These are phyloP conservation scores for Syzygium aromaticum DNA, from an alignment of 345 rosid genomes.

Conservation along the genomic window DNA sequence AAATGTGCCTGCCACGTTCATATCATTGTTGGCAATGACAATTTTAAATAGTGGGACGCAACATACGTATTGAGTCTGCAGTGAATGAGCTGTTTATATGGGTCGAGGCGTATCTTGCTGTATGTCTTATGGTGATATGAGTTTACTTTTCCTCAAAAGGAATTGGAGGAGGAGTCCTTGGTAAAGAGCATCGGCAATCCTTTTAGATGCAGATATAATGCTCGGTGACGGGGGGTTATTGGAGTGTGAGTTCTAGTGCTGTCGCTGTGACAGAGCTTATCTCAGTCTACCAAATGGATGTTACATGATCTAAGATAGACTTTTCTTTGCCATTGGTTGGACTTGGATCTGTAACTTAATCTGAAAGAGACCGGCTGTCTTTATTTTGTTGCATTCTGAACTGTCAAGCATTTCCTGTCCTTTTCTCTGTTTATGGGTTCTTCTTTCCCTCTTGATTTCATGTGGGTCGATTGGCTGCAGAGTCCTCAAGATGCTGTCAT, in stretches of 20 bases:
- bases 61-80: not conserved
- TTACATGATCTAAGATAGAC: not conserved
- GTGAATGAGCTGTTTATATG: not conserved
- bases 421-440: not conserved
- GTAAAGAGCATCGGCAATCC: not conserved
- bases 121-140: not conserved
- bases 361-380: not conserved
- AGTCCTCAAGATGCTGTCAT: slow-evolving; percentile 76
- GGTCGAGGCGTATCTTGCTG: not conserved
- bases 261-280: not conserved
- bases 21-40: not conserved
- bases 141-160: not conserved
- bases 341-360: not conserved
- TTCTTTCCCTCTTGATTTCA: not conserved
- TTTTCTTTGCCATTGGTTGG: not conserved
- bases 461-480: slow-evolving; percentile 27
- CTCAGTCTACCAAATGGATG: not conserved
- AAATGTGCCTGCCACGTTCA: not conserved
- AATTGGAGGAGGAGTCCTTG: not conserved
- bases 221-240: not conserved
- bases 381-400: not conserved
- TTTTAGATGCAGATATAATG: not conserved
- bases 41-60: not conserved
- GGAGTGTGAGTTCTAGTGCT: not conserved
- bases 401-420: not conserved